Base-by-base conservation (phyloP, 805 yeast species). In the Spathaspora gorwiae region DNA sequence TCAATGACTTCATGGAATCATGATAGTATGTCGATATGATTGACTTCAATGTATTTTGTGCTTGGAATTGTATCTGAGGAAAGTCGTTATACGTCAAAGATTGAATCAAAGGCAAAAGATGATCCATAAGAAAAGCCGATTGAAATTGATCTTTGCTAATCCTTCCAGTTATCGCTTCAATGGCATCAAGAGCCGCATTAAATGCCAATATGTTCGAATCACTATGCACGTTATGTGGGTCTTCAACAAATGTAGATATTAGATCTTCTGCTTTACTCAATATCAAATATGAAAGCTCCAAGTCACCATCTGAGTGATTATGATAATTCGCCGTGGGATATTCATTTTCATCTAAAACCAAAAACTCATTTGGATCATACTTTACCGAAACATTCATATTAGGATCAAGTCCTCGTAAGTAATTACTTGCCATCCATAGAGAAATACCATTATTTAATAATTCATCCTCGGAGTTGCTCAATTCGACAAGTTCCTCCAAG, bases 71-170 rank as follows among this genome's bases (percentile, higher is more conserved):
- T 48, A 50, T 84, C 59, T 7, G 79, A 60, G 48, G 61, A 36
- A 29, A 72, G 60, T 51, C 78, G 64, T 13, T 75, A 49, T 6
- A 79, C 0, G 95, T 89, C 33, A 92, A 64, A 35, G 81, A 76
- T 42, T 87, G 90, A 26, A 90, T 72, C 0, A 90, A 73, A 0
- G 92, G 85, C 53, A 81, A 87, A 7, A 94, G 60, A 45, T 76
- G 73, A 49, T 88, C 95, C 49, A 87, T 78, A 30, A 92, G 62
- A 46, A 84, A 85, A 13, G 70, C 69, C 35, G 73, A 54, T 46
- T 61, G 65, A 43, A 68, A 71, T n/a, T 66, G 70, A 2, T 49
- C 58, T 34, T 60, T 54, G 9, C 53, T 35, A 7, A 70, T 37
- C 1, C 46, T 40, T 3, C 42, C 47, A 0, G 72, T 54, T 2